Percentiles rank a stretch among this genome's conserved stretches.
These are phyloP conservation scores for Solanum arcanum DNA, from an alignment of 257 asterid genomes.

Conservation along the genomic window DNA sequence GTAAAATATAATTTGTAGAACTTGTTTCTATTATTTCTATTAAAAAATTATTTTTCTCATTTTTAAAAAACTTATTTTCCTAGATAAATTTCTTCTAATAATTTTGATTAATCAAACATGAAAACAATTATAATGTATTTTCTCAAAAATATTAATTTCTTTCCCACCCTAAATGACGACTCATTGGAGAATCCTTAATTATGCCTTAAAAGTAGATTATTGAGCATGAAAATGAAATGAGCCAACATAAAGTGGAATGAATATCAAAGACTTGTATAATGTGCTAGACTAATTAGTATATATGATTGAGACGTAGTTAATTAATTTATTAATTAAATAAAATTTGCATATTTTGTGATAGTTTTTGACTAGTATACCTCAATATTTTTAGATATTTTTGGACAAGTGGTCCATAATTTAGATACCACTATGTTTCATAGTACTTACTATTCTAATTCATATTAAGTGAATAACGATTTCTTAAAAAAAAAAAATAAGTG, in stretches of 20 bases:
- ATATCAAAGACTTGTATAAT: not conserved
- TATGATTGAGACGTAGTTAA: not conserved
- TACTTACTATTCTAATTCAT: not conserved
- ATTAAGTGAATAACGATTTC: not conserved
- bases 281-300: not conserved
- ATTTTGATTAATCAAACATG: too few species aligned
- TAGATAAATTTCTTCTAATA: too few species aligned
- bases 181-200: not conserved
- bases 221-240: not conserved
- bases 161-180: not conserved
- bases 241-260: not conserved
- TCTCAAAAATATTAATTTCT: not conserved
- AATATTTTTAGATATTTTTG: not conserved
- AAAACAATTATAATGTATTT: too few species aligned
- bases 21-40: accelerated
- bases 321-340: too few species aligned
- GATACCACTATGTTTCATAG: not conserved
- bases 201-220: not conserved
- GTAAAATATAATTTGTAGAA: not conserved
- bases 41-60: not conserved
- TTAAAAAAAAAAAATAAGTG: too few species aligned
- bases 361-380: not conserved
- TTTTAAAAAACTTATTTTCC: too few species aligned
- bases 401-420: not conserved
- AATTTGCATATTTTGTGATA: not conserved